Base-by-base conservation (phyloP, 345 rosid species). In the Populus tremula region DNA sequence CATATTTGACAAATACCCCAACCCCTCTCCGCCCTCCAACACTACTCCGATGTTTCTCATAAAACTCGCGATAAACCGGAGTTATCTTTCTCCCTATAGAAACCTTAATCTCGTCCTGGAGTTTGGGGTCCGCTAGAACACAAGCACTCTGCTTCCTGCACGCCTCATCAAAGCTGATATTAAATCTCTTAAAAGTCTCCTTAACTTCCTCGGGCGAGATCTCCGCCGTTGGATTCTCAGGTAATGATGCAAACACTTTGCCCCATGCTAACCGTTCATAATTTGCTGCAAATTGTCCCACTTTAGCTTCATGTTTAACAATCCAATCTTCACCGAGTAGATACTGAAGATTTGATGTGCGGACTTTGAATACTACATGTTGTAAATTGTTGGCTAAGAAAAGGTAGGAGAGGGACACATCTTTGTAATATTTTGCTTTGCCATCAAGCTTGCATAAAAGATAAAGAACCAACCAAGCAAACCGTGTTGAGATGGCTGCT, bases 121-220 rank as follows among this genome's bases (percentile, higher is more conserved):
- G 80, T 21, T 88, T 84, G 64, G 74, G 66, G 69, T 93, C 92
- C 43, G 87, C 41, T 9, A 91, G 82, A 41, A 93, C 7, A 62
- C 87, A 87, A 16, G 71, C 47, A 13, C 84, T 85, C 47, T 91
- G 92, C 76, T 87, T 86, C 82, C 77, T 31, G 74, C 81, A 86
- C 27, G 94, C 89, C 36, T 75, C 86, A 67, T 87, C 97, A 63
- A 93, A 95, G 7, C 83, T 82, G n/a, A 80, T 56, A 62, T 80
- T 85, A 76, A 93, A 93, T 18, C 29, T 79, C 77, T 78, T 83
- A 80, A 91, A 88, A 49, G 18, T 63, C 54, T 81, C 85, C 76
- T 76, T 82, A 5, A 83, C 91, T 39, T 82, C 86, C 36, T 80
- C 89, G 0, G 76, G 65, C 1, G 87, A 71, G 29, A 85, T 70